Evolutionary conservation across 352 stramenopile species (phyloP), one percentile per base, ranked within the genome.

Genomic region (Phytophthora sp.): DNA sequence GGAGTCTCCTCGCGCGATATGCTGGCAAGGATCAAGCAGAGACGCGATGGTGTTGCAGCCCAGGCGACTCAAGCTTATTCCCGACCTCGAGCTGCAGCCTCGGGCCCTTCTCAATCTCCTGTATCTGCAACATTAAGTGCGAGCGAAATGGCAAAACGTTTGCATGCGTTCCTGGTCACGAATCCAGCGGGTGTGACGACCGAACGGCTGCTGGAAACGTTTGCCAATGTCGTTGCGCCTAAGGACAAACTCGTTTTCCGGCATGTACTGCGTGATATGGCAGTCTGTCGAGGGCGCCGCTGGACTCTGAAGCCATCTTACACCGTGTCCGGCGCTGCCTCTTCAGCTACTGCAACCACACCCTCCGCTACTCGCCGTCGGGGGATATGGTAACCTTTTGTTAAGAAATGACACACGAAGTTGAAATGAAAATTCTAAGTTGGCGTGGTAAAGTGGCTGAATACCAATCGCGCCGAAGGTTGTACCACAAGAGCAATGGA

Each of bases 241-340:
- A 91, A 95, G 59, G 87, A 96, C 73, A 96, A 96, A 58, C 74
- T 95, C 23, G 73, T 95, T 16, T 96, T 96, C 57, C 84, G 89
- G 16, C 90, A 92, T 29, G 61, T 96, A 45, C 70, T 96, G 55
- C 86, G 83, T 53, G 83, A 92, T 41, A 94, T 96, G 74, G 89
- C 89, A 1, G 74, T 82, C 20, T 93, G 86, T 53, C 77, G 72
- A 7, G 76, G 73, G 24, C 75, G 87, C 41, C 79, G 84, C 29
- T 96, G 89, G 89, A 80, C 69, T 31, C 69, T 96, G 26, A 94
- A 90, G 38, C 24, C 76, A 11, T 86, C 89, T 49, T 94, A 84
- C 50, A 66, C 52, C 0, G 49, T 63, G 16, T 55, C 50, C 0
- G 56, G 56, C 1, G 12, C 35, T 16, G 9, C 58, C 4, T 24